phyloP scores from a whole-genome alignment of 2,329 filamentous ascomycete species.

The Sporothrix schenckii region DNA sequence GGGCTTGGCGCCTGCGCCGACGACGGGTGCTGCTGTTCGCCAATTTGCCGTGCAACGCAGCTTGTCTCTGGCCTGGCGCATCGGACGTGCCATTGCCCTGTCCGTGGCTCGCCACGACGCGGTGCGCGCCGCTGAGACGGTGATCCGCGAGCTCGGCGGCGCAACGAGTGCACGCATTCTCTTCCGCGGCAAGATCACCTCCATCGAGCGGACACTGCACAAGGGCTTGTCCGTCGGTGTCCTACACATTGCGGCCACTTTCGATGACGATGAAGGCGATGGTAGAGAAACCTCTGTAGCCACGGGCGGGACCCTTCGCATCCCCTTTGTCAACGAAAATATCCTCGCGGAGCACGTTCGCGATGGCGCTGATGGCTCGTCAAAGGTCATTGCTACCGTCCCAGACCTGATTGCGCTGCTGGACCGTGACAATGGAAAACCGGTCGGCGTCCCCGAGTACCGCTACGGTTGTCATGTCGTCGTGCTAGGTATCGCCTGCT shows the following conservation, averaged over 20 bases:
- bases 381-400: background rate
- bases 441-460: background rate
- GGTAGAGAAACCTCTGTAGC: background rate
- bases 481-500: background rate
- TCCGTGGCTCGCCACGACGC: background rate
- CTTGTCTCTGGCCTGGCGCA: background rate
- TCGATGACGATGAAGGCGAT: background rate
- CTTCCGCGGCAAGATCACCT: background rate
- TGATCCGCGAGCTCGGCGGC: background rate
- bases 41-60: background rate
- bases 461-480: conserved; percentile 5
- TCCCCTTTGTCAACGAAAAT: conserved; percentile 9
- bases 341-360: background rate
- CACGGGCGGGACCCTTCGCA: background rate
- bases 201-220: background rate
- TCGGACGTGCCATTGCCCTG: background rate
- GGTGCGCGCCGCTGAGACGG: background rate
- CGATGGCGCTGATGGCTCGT: background rate
- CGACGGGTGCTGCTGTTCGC: background rate
- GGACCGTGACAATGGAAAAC: background rate
- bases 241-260: background rate
- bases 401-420: background rate
- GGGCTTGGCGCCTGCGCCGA: background rate
- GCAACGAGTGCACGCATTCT: background rate
- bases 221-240: conserved; percentile 7